Base-by-base conservation (phyloP, 768 basidiomycete genomes). In the Dacryopinax primogenitus region DNA sequence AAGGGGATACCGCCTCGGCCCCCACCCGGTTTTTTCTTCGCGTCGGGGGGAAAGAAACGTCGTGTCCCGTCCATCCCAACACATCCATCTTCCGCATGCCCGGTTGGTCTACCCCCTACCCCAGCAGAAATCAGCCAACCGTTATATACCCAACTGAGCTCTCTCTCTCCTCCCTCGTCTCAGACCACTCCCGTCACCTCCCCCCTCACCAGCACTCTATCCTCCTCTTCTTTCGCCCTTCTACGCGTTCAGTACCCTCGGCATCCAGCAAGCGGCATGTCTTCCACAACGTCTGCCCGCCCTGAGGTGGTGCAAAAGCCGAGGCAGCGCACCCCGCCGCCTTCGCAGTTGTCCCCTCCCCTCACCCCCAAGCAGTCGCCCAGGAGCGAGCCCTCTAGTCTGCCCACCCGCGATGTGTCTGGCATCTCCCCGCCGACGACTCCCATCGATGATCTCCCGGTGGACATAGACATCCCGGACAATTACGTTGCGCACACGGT, bases 401-500 rank as follows among this genome's bases (percentile, higher is more conserved):
- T 37, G 62, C 62, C 35, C 33, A 37, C 33, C 18, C 13, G 32
- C 33, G 62, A 62, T 3, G 62, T 62, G 62, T n/a, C 16, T 23
- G 7, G 2, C 3, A 34, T 62, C 62, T 16, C 33, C 33, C 28
- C n/a, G 45, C 45, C 45, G 26, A 15, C 45, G 23, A 13, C 33
- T 36, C 36, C 63, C 39, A 62, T 63, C 28, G 64, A 66, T 33
- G 68, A 72, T 66, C 66, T 64, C 30, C 71, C 75, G 16, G 71
- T 73, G 28, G 76, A 77, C 69, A 30, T 65, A 33, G 62, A 74
- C 68, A 84, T 89, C 66, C 86, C 87, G 16, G 88, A 90, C 75
- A 90, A 91, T 79, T 91, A 90, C 71, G 88, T 91, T 73, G 77
- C 84, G 26, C 81, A 87, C 74, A 88, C 85, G 2, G 80, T 91